Evolutionary conservation across 371 early-diverging fungal species (phyloP).

Genomic region (Rhizopus stolonifer): DNA sequence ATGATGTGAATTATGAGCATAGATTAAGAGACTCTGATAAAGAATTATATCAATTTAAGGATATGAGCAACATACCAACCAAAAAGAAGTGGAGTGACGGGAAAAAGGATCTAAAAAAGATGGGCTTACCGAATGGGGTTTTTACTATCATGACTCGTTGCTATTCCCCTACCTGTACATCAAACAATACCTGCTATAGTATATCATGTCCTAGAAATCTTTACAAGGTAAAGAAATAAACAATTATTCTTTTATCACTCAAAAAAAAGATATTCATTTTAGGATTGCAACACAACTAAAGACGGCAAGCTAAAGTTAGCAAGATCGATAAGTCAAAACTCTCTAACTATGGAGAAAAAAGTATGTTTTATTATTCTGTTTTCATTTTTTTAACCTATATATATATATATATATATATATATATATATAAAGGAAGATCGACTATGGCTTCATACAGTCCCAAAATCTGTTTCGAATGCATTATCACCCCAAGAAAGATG

Average conservation of each 20-base stretch:
- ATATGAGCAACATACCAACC: constrained; percentile 6
- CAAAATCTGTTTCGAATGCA: constrained; percentile 61
- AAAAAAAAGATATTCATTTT: not conserved
- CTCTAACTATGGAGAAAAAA: constrained; percentile 13
- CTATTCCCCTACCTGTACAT: constrained; percentile 67
- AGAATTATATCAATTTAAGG: constrained; percentile 78
- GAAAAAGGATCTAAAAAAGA: not conserved
- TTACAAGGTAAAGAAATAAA: constrained; percentile 23
- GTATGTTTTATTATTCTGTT: constrained; percentile 2
- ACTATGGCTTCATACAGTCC: constrained; percentile 59
- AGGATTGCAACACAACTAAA: not conserved
- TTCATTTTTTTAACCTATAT: not conserved
- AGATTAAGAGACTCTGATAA: constrained; percentile 72
- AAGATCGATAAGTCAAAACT: constrained; percentile 16
- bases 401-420: not conserved
- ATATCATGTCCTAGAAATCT: constrained; percentile 54
- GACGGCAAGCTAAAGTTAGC: not conserved
- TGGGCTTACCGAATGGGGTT: constrained; percentile 46
- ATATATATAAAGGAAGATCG: constrained; percentile 23
- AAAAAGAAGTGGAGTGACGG: not conserved
- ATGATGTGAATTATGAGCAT: constrained; percentile 81
- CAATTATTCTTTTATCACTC: too few species aligned
- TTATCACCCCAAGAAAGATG: constrained; percentile 72
- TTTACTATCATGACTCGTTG: constrained; percentile 66
- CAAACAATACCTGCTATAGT: constrained; percentile 56